A percentile compares a stretch with the other conserved stretches of the same genome.
phyloP scores from a whole-genome alignment of 768 basidiomycete species.

The Russula sp. region DNA sequence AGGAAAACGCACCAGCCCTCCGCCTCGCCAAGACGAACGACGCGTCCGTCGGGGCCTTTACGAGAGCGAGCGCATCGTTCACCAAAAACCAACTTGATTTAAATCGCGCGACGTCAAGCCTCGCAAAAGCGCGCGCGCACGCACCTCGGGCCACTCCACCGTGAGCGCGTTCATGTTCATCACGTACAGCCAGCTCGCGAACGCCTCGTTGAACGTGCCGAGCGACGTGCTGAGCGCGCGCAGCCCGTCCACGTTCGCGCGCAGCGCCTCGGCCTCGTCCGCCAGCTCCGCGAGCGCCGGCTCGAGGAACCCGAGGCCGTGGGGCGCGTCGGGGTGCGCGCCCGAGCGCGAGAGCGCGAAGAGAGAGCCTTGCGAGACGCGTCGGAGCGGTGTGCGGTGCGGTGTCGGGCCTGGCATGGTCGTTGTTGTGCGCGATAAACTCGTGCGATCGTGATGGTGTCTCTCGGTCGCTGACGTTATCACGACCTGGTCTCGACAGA shows the following conservation, averaged over 20 bases:
- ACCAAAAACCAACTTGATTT: too few species aligned
- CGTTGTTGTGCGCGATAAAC: neutral
- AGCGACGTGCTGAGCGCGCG: constrained; percentile 68
- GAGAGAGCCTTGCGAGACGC: constrained; percentile 88
- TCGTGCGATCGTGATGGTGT: too few species aligned
- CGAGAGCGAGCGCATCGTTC: neutral
- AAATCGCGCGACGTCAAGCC: too few species aligned
- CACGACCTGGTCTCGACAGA: neutral
- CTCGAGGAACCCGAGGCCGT: constrained; percentile 80
- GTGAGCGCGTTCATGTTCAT: constrained; percentile 95
- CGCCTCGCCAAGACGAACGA: constrained; percentile 48
- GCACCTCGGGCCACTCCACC: constrained; percentile 86
- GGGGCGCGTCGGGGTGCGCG: constrained; percentile 66
- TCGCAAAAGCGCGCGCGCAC: constrained; percentile 13
- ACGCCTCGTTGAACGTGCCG: constrained; percentile 85
- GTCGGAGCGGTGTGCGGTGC: constrained; percentile 77
- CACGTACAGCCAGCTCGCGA: constrained; percentile 85
- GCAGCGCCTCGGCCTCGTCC: constrained; percentile 81
- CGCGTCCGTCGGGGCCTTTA: constrained; percentile 26
- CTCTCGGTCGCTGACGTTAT: neutral
- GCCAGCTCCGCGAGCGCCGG: constrained; percentile 80
- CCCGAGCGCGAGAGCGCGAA: constrained; percentile 77
- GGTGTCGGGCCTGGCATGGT: constrained; percentile 36
- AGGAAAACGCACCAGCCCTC: constrained; percentile 48
- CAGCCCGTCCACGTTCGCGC: constrained; percentile 68